A percentile compares a stretch with the other conserved stretches of the same genome.
These are phyloP conservation scores for Candida dajiaensis DNA, from an alignment of 805 yeast species.

Conservation along the genomic window DNA sequence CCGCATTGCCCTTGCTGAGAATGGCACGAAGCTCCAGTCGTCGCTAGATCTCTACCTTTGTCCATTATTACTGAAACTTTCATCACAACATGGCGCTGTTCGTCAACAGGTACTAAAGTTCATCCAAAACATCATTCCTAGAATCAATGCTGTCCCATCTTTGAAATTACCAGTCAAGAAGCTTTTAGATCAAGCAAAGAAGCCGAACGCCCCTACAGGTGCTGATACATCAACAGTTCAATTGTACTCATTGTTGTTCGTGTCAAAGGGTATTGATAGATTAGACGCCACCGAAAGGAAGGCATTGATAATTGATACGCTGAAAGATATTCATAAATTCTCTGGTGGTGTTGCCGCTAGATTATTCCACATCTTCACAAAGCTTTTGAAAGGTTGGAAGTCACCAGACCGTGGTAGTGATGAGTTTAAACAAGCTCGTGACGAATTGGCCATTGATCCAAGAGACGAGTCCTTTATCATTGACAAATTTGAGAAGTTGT, in stretches of 20 bases:
- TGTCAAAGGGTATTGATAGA: constrained; percentile 63
- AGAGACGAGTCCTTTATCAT: constrained; percentile 42
- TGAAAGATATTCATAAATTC: constrained; percentile 39
- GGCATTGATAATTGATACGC: constrained; percentile 40
- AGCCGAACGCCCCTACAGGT: constrained; percentile 39
- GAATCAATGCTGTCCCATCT: constrained; percentile 49
- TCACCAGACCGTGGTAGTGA: constrained; percentile 41
- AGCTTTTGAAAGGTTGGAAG: constrained; percentile 43
- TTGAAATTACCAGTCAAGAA: constrained; percentile 61
- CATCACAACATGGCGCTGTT: constrained; percentile 63
- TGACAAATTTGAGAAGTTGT: constrained; percentile 45
- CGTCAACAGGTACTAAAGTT: constrained; percentile 62
- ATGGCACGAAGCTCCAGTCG: constrained; percentile 57
- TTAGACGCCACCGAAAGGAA: constrained; percentile 32
- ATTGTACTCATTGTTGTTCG: constrained; percentile 57
- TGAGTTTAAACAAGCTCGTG: constrained; percentile 33
- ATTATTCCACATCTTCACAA: constrained; percentile 54
- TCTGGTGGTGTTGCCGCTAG: constrained; percentile 43
- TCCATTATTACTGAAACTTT: constrained; percentile 73
- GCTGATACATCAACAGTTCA: constrained; percentile 46
- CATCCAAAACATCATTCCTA: constrained; percentile 59
- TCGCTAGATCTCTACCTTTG: constrained; percentile 58
- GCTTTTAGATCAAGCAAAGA: constrained; percentile 56
- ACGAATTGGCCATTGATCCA: constrained; percentile 31
- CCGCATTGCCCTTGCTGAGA: constrained; percentile 67